Conservation (phyloP, 2,329 filamentous ascomycete genomes). For the Nannizziopsis barbatae region DNA sequence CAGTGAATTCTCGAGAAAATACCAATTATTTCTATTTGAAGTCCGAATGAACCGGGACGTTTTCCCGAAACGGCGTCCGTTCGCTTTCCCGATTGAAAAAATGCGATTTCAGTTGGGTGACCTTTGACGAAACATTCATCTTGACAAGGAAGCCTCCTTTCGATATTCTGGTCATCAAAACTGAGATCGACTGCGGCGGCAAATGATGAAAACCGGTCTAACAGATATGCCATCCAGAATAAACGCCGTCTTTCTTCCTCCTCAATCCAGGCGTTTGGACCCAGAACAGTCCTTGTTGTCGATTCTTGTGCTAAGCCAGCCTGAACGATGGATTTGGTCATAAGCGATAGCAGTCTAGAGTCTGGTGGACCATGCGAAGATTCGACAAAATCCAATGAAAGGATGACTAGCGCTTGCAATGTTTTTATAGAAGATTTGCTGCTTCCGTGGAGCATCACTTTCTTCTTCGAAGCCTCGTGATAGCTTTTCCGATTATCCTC, state of each 20-base stretch:
- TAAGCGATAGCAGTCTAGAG: slow-evolving; percentile 83
- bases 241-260: slow-evolving; percentile 74
- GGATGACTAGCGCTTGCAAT: slow-evolving; percentile 74
- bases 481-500: slow-evolving; percentile 63
- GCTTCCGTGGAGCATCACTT: slow-evolving; percentile 74
- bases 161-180: slow-evolving; percentile 78
- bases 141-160: slow-evolving; percentile 72
- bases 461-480: slow-evolving; percentile 70
- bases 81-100: slow-evolving; percentile 52
- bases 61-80: slow-evolving; percentile 60
- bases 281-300: slow-evolving; percentile 71
- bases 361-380: slow-evolving; percentile 81
- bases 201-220: slow-evolving; percentile 83
- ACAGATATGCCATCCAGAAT: slow-evolving; percentile 89
- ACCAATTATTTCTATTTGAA: slow-evolving; percentile 80
- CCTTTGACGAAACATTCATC: slow-evolving; percentile 80
- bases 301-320: slow-evolving; percentile 74
- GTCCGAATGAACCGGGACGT: slow-evolving; percentile 76
- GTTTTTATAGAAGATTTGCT: slow-evolving; percentile 84
- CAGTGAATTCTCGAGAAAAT: slow-evolving; percentile 80
- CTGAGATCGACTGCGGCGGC: slow-evolving; percentile 88
- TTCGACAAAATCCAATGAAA: slow-evolving; percentile 74
- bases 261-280: slow-evolving; percentile 75
- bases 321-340: slow-evolving; percentile 79
- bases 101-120: slow-evolving; percentile 69